Evolutionary conservation across 2,329 filamentous ascomycete genomes (phyloP).

Genomic region (Botrytis aclada): DNA sequence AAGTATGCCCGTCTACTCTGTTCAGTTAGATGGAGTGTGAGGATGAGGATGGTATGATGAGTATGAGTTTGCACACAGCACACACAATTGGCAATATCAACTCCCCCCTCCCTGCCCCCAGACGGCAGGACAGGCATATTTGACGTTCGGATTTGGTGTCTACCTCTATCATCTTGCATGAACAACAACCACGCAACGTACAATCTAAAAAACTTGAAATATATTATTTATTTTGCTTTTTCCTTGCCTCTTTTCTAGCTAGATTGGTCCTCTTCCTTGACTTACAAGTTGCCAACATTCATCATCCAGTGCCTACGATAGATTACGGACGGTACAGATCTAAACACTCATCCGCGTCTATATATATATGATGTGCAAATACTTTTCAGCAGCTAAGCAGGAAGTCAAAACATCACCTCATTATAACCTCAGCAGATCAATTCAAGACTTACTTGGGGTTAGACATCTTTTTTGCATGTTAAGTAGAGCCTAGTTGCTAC

Average conservation of each 20-base stretch:
- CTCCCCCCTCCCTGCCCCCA: not conserved
- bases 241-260: not conserved
- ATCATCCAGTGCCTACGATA: not conserved
- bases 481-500: not conserved
- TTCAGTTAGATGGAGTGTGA: not conserved
- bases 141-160: not conserved
- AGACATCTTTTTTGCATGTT: not conserved
- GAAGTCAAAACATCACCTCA: conserved; percentile 8
- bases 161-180: conserved; percentile 7
- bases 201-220: not conserved
- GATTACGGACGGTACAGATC: not conserved
- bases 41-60: not conserved
- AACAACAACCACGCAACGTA: not conserved
- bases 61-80: not conserved
- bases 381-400: not conserved
- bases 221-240: not conserved
- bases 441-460: not conserved
- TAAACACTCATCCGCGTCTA: not conserved
- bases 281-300: not conserved
- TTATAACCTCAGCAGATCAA: conserved; percentile 9
- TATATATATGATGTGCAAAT: not conserved
- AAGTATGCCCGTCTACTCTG: not conserved
- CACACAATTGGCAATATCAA: not conserved
- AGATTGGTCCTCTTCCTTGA: not conserved
- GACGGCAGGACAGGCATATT: not conserved